Conservation (phyloP, 495 filamentous ascomycete genomes). For the Trichoderma asperelloides region DNA sequence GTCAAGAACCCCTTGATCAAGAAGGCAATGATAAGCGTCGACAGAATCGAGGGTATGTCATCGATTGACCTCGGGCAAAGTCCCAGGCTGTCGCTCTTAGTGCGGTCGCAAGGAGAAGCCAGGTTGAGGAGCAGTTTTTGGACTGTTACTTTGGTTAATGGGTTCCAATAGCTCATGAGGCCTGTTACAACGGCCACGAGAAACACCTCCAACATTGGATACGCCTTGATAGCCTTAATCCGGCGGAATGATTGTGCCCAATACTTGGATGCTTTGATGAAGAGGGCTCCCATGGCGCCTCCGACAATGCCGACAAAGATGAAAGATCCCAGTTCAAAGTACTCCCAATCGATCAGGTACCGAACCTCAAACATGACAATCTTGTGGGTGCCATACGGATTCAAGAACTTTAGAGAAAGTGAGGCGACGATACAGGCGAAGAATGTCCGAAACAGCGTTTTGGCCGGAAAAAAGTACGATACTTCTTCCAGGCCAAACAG, state of each 20-base stretch:
- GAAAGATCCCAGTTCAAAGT: conserved; percentile 83
- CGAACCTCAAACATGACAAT: conserved; percentile 93
- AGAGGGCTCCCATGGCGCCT: conserved; percentile 76
- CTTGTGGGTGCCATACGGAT: conserved; percentile 93
- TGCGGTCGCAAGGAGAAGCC: conserved; percentile 66
- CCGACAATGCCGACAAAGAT: conserved; percentile 77
- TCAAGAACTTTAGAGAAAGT: conserved; percentile 83
- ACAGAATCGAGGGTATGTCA: conserved; percentile 63
- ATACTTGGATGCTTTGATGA: conserved; percentile 87
- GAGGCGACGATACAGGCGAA: conserved; percentile 95
- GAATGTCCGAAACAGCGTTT: conserved; percentile 95
- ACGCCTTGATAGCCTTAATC: conserved; percentile 68
- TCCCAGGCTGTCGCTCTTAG: conserved; percentile 49
- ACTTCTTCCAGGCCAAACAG: conserved; percentile 94
- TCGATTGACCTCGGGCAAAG: conserved; percentile 66
- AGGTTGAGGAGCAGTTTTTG: conserved; percentile 86
- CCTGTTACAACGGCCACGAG: conserved; percentile 83
- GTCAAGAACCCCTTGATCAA: conserved; percentile 85
- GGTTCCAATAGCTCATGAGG: conserved; percentile 85
- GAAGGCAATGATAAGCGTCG: conserved; percentile 66
- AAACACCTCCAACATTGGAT: conserved; percentile 78
- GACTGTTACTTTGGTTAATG: conserved; percentile 78
- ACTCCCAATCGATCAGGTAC: conserved; percentile 87
- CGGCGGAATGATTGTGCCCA: conserved; percentile 88
- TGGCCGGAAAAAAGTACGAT: conserved; percentile 95